Percentiles rank a stretch among this genome's conserved stretches.
phyloP scores from a whole-genome alignment of 2,329 filamentous ascomycete species.

The Bipolaris cookei region DNA sequence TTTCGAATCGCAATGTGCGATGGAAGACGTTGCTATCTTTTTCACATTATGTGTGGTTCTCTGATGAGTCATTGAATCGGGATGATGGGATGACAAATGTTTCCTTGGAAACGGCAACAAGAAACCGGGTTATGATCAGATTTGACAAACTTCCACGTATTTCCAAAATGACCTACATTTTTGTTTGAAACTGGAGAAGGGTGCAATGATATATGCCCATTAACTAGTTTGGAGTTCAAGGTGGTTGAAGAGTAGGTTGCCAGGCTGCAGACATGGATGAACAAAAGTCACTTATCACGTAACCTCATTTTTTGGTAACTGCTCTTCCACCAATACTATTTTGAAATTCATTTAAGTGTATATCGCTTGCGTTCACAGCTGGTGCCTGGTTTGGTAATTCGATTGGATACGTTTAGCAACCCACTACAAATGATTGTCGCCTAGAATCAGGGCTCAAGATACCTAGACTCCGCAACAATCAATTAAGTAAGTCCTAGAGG shows the following conservation, averaged over 20 bases:
- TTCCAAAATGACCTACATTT: neutral
- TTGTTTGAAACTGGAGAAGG: neutral
- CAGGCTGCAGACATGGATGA: neutral
- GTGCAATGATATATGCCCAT: neutral
- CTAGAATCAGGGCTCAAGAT: no score
- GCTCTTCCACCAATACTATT: neutral
- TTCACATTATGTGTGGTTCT: no score
- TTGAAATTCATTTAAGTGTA: neutral
- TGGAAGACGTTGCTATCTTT: neutral
- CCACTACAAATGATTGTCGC: no score
- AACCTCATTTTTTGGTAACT: neutral
- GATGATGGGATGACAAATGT: no score
- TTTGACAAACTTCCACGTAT: no score
- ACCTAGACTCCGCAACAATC: no score
- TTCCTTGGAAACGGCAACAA: no score
- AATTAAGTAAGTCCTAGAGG: no score
- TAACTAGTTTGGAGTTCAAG: neutral
- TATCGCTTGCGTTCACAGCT: neutral
- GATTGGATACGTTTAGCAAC: no score
- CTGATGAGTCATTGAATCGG: no score
- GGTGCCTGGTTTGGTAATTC: neutral
- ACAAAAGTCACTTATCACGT: neutral
- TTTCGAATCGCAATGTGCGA: neutral
- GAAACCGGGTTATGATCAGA: no score
- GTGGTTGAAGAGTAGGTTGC: neutral